Evolutionary conservation across 2,329 filamentous ascomycete genomes (phyloP).

Genomic region (Domatiomyces catenatus): DNA sequence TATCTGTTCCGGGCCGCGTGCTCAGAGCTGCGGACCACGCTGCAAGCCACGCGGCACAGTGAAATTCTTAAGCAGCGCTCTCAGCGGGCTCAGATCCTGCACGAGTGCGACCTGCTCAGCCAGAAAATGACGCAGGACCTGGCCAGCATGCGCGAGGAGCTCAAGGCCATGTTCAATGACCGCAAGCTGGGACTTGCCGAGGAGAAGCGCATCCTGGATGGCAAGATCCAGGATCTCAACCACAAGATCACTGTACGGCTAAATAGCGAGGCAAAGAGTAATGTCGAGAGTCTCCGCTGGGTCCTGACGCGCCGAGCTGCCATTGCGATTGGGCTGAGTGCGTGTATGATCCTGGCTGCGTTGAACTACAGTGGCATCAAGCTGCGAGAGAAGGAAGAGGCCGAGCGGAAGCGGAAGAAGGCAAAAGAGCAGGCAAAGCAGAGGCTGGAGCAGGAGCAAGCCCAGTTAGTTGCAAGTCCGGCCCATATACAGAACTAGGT

Average conservation of each 20-base stretch:
- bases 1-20: slow-evolving; percentile 92
- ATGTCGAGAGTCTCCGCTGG: slow-evolving; percentile 86
- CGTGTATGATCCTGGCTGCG: slow-evolving; percentile 35
- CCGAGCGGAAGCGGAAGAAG: slow-evolving; percentile 23
- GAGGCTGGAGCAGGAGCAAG: slow-evolving; percentile 8
- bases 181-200: slow-evolving; percentile 81
- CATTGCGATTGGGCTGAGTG: slow-evolving; percentile 39
- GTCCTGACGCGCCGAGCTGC: slow-evolving; percentile 54
- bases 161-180: slow-evolving; percentile 95
- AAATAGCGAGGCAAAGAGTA: slow-evolving; percentile 77
- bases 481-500: background rate
- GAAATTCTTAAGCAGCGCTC: slow-evolving; percentile 70
- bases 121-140: slow-evolving; percentile 78
- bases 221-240: slow-evolving; percentile 82
- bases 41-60: slow-evolving; percentile 59
- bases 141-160: slow-evolving; percentile 64
- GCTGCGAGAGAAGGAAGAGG: slow-evolving; percentile 22
- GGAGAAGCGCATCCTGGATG: slow-evolving; percentile 73
- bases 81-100: slow-evolving; percentile 72
- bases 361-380: slow-evolving; percentile 30
- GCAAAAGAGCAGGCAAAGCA: slow-evolving; percentile 18
- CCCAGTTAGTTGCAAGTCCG: slow-evolving; percentile 5
- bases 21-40: slow-evolving; percentile 75
- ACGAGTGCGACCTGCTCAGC: slow-evolving; percentile 83
- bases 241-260: slow-evolving; percentile 88